phyloP scores from a whole-genome alignment of 345 rosid genomes.

The Citrus glauca region DNA sequence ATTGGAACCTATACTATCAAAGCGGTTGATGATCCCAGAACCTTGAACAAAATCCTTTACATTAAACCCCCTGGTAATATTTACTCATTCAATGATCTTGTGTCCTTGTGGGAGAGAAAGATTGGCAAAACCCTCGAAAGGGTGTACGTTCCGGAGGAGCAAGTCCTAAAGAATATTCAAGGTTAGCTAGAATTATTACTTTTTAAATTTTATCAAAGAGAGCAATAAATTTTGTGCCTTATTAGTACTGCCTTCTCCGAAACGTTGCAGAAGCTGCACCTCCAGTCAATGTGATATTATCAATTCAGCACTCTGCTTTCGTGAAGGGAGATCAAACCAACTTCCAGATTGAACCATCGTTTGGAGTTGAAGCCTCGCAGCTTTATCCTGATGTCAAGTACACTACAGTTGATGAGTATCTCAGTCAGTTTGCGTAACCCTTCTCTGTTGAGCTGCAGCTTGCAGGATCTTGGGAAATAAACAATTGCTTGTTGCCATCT shows the following conservation, averaged over 20 bases:
- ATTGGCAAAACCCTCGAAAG: slow-evolving; percentile 49
- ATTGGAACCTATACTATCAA: slow-evolving; percentile 47
- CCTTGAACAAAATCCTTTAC: slow-evolving; percentile 54
- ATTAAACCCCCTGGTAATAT: slow-evolving; percentile 45
- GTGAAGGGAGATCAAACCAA: too few relatives aligned
- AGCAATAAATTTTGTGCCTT: too few relatives aligned
- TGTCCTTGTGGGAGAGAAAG: slow-evolving; percentile 60
- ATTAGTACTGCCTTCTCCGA: too few relatives aligned
- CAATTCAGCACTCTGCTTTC: not conserved
- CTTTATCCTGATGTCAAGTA: too few relatives aligned
- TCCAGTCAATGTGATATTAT: not conserved
- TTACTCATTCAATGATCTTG: slow-evolving; percentile 52
- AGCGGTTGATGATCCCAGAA: slow-evolving; percentile 55
- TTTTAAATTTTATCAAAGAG: not conserved
- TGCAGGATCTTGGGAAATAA: not conserved
- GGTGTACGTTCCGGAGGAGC: slow-evolving; percentile 47
- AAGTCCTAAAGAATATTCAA: slow-evolving; percentile 42
- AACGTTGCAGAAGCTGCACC: not conserved
- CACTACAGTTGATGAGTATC: slow-evolving; percentile 22
- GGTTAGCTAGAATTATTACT: slow-evolving; percentile 19
- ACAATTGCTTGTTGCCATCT: too few relatives aligned
- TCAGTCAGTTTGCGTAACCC: slow-evolving; percentile 20
- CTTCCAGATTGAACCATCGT: too few relatives aligned
- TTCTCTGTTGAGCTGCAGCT: not conserved
- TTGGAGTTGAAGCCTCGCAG: too few relatives aligned